Evolutionary conservation across 768 basidiomycete genomes (phyloP), one percentile per base, ranked within the genome.

Genomic region (Pluteus cervinus): DNA sequence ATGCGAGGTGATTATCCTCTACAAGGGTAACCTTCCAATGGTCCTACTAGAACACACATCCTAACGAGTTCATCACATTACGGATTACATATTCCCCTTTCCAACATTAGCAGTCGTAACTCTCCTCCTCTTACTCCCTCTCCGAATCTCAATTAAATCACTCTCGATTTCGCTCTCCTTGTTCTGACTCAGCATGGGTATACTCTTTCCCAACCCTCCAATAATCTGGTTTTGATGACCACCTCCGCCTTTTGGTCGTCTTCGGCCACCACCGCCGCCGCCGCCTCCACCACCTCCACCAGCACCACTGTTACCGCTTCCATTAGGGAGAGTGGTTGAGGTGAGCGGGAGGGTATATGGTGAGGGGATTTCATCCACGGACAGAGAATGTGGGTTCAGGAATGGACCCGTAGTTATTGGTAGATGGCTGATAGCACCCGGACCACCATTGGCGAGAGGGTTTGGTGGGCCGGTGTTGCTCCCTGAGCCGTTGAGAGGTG

Each of bases 341-440:
- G 79, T 82, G 8, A 89, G 73, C 1, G 83, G 73, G 7, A 86
- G 66, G 1, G 86, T 84, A 66, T 87, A 89, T 8, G 84, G 85
- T 0, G 88, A 90, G 3, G 87, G 85, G 24, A 91, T 73, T 51
- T 90, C 88, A 46, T 91, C 88, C 26, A 89, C 81, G 3, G 84
- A 73, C 31, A 90, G 79, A 4, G 88, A 90, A 52, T 87, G 84
- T 2, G 87, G 87, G 54, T 88, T 90, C 24, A 75, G 69, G 54
- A 86, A 75, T 0, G 79, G 81, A 0, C 78, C 81, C 2, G 76
- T 68, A 1, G 81, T 79, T 48, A 85, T 75, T 14, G 83, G 76
- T 0, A 82, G 68, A 30, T 62, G 63, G 39, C 61, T 57, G 32
- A 63, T 63, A 15, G 61, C 43, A 16, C 50, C 41, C 41, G 53